These are phyloP conservation scores for Saccharomycopsis malanga DNA, from an alignment of 805 yeast genomes.

Conservation along the genomic window DNA sequence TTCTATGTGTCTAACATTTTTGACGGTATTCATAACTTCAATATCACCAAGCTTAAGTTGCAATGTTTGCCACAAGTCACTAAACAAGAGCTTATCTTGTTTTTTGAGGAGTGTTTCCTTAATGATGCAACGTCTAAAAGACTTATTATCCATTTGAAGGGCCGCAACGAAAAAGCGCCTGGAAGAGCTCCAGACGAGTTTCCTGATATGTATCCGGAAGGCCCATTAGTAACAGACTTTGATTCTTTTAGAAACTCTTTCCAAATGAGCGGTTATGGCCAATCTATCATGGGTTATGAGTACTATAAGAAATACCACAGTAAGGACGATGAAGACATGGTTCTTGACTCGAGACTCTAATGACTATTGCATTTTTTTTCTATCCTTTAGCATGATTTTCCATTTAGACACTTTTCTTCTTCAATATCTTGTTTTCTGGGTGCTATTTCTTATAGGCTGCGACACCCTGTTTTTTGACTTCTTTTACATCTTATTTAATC, in stretches of 20 bases:
- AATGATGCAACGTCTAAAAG: constrained; percentile 11
- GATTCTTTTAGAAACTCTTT: constrained; percentile 51
- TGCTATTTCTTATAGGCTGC: no score
- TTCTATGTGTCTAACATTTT: constrained; percentile 62
- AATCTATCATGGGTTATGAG: constrained; percentile 37
- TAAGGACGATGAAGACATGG: background rate
- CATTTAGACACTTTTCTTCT: no score
- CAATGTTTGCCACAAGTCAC: constrained; percentile 36
- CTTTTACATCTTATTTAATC: no score
- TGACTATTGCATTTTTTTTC: background rate
- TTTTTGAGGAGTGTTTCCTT: constrained; percentile 35
- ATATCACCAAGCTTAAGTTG: constrained; percentile 50
- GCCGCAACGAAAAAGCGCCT: constrained; percentile 10
- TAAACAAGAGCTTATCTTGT: constrained; percentile 49
- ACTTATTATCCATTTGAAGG: constrained; percentile 45
- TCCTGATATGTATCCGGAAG: constrained; percentile 35
- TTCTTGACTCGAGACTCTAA: background rate
- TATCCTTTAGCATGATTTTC: no score
- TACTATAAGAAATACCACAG: constrained; percentile 11
- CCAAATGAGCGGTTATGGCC: constrained; percentile 54
- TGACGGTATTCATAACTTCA: constrained; percentile 75
- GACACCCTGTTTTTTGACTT: no score
- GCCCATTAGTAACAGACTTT: constrained; percentile 37
- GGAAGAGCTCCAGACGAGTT: background rate
- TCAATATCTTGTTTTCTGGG: no score